Evolutionary conservation across 257 asterid genomes (phyloP).

Genomic region (Handroanthus guayacan): DNA sequence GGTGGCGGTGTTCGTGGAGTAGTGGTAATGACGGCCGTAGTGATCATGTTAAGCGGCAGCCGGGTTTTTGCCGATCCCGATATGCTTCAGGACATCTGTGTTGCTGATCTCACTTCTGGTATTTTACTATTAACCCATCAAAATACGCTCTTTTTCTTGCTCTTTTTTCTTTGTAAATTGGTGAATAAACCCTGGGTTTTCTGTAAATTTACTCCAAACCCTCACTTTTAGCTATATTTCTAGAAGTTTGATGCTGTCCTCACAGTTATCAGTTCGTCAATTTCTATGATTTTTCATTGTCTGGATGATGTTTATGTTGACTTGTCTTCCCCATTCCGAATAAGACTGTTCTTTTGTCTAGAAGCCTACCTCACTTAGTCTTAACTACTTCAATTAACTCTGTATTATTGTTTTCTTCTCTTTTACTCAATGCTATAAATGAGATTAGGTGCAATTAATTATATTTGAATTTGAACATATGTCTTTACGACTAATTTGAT

Average conservation of each 20-base stretch:
- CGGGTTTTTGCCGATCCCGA: constrained; percentile 54
- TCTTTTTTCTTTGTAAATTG: neutral
- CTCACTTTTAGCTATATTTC: too few species aligned
- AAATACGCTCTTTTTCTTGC: neutral
- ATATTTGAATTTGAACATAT: too few species aligned
- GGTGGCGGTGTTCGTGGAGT: constrained; percentile 1
- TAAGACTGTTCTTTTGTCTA: neutral
- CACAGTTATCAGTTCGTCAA: neutral
- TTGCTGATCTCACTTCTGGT: constrained; percentile 62
- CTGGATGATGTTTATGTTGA: constrained; percentile 1
- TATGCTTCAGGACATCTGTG: constrained; percentile 58
- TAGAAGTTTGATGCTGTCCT: too few species aligned
- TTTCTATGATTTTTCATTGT: neutral
- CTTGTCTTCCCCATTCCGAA: neutral
- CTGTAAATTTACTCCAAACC: too few species aligned
- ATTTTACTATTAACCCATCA: neutral
- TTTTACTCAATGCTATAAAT: too few species aligned
- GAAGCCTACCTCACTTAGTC: neutral
- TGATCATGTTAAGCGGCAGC: constrained; percentile 22
- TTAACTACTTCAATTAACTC: neutral
- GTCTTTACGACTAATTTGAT: too few species aligned
- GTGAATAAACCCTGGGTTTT: neutral
- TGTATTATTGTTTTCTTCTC: too few species aligned
- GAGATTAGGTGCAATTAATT: too few species aligned
- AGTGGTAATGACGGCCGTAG: constrained; percentile 24